Evolutionary conservation across 306 rosid species (phyloP), one percentile per base, ranked within the genome.

Genomic region (Ormosia semicastrata): DNA sequence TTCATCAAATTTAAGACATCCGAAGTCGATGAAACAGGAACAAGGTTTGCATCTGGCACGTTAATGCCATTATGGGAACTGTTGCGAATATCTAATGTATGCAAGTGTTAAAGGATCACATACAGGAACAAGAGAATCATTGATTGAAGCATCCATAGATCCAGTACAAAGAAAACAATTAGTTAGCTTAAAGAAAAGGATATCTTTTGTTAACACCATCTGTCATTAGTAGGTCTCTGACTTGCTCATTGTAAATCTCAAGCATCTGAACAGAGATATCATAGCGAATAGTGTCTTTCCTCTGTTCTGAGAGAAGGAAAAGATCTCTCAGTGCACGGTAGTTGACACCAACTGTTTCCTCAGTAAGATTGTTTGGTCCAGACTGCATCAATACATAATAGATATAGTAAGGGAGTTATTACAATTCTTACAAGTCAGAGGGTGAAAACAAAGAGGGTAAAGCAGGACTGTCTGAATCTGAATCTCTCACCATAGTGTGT

Each of bases 191-290:
- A 24, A 14, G 18, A 66, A 34, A 87, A 90, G 99, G 99, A 96
- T 96, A 96, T 96, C 94, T 89, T 84, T 85, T 88, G 87, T 71
- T 89, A 40, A 81, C 53, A 76, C 89, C 85, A 63, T 92, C 98
- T 24, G 82, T 75, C 10, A 82, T 79, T n/a, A 95, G 92, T 71
- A 93, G 91, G 79, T 96, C 99, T 72, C 92, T 87, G 52, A 96
- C 95, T 92, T 94, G 97, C 81, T 96, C 99, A 33, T 93, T 93
- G 89, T 96, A 96, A 77, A 96, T 93, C 88, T 96, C 99, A 78
- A 96, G 97, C 98, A 96, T 96, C 89, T 96, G 99, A 62, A 94
- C 97, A 12, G 82, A 75, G 37, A 96, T 96, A 52, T 82, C 97
- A 83, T 93, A 93, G 81, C 37, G 76, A 80, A 96, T 79, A 75